phyloP scores from a whole-genome alignment of 768 basidiomycete species.

The Filobasidium wieringae region DNA sequence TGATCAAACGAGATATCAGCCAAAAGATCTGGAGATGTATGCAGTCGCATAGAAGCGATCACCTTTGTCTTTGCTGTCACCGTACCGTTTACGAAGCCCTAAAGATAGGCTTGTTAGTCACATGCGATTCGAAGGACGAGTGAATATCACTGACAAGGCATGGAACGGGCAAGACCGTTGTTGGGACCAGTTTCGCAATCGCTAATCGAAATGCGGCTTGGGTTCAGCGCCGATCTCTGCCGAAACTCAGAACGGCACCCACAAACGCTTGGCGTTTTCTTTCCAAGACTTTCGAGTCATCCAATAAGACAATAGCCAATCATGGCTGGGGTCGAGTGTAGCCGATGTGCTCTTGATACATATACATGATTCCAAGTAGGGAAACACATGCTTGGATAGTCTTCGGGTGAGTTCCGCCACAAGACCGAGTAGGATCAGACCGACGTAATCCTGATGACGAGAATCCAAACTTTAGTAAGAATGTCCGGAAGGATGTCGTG shows the following conservation, averaged over 20 bases:
- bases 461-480: background rate
- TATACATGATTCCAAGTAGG: background rate
- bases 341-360: conserved; percentile 1
- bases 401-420: conserved; percentile 10
- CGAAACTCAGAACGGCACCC: background rate
- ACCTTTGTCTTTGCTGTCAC: no score
- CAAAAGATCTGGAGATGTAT: no score
- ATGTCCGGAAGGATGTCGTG: background rate
- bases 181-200: background rate
- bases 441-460: conserved; percentile 1
- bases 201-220: background rate
- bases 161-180: background rate
- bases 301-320: conserved; percentile 14
- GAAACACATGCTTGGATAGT: background rate
- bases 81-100: no score
- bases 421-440: conserved; percentile 9
- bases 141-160: conserved; percentile 1
- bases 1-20: no score
- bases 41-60: no score
- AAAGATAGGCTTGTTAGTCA: no score
- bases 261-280: background rate
- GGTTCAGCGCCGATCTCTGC: background rate
- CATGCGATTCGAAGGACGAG: no score
- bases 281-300: background rate
- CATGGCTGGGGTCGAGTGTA: conserved; percentile 1